A percentile compares a stretch with the other conserved stretches of the same genome.
Conservation (phyloP, 768 basidiomycete genomes). For the Rhizopogon roseolus region DNA sequence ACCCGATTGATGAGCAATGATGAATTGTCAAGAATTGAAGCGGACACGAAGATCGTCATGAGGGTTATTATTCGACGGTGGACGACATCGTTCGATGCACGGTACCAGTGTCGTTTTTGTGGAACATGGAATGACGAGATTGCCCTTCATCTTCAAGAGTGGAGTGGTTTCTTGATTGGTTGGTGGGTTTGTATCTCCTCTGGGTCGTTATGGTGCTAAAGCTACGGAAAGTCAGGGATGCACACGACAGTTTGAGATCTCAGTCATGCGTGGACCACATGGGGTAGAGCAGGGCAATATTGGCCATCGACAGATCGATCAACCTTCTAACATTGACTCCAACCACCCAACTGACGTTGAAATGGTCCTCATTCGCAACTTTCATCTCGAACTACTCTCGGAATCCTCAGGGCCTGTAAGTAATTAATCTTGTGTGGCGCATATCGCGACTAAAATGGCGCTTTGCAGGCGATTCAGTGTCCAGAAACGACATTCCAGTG, state of each 20-base stretch:
- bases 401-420: too few species aligned
- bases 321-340: neutral
- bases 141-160: constrained; percentile 9
- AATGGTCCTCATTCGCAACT: neutral
- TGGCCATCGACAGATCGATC: too few species aligned
- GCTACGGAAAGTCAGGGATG: constrained; percentile 17
- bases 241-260: constrained; percentile 20
- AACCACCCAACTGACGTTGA: neutral
- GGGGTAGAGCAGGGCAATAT: too few species aligned
- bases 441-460: too few species aligned
- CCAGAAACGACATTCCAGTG: too few species aligned
- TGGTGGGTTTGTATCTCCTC: constrained; percentile 9
- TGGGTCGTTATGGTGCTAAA: neutral
- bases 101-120: constrained; percentile 15
- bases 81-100: constrained; percentile 6
- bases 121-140: constrained; percentile 13
- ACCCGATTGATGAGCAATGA: constrained; percentile 14
- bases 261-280: too few species aligned
- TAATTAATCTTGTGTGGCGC: too few species aligned
- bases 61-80: constrained; percentile 16
- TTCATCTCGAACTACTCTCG: neutral
- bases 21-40: constrained; percentile 17
- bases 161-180: constrained; percentile 18
- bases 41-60: constrained; percentile 21
- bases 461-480: too few species aligned